A percentile compares a stretch with the other conserved stretches of the same genome.
Conservation (phyloP, 176 grass and related monocot genomes). For the Hsuehochloa calcarea region DNA sequence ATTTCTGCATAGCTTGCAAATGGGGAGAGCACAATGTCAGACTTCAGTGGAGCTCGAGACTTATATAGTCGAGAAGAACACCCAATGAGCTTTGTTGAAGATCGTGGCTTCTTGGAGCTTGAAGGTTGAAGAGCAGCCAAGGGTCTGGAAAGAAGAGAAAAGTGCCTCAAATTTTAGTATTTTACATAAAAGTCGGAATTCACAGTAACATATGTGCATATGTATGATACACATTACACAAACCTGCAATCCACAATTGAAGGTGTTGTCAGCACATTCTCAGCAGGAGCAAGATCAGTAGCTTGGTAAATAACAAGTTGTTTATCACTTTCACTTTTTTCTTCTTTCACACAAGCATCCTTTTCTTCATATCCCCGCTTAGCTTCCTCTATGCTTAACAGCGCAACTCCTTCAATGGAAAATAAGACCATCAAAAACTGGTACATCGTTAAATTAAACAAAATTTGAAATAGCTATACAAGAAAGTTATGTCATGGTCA, state of each 20-base stretch:
- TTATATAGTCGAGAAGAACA: constrained; percentile 38
- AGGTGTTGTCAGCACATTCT: constrained; percentile 61
- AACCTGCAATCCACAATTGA: constrained; percentile 57
- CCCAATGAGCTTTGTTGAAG: constrained; percentile 29
- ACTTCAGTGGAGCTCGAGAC: constrained; percentile 33
- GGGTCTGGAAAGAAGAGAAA: constrained; percentile 23
- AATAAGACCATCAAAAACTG: constrained; percentile 6
- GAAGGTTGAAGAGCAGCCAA: constrained; percentile 28
- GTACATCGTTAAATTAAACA: neutral
- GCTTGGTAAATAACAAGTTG: constrained; percentile 43
- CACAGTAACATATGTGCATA: constrained; percentile 25
- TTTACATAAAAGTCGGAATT: constrained; percentile 11
- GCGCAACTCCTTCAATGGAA: constrained; percentile 39
- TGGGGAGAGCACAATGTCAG: constrained; percentile 29
- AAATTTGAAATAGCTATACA: constrained; percentile 5
- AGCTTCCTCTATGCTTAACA: constrained; percentile 49
- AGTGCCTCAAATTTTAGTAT: constrained; percentile 17
- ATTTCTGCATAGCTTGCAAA: constrained; percentile 41
- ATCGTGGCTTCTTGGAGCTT: constrained; percentile 47
- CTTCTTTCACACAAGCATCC: constrained; percentile 49
- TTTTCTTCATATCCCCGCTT: constrained; percentile 52
- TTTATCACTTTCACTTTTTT: constrained; percentile 46
- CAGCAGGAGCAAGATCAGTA: constrained; percentile 40
- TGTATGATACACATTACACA: constrained; percentile 30
- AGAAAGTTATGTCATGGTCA: constrained; percentile 19